These are phyloP conservation scores for Strobilomyces echinocephalus DNA, from an alignment of 768 basidiomycete species.

Conservation along the genomic window DNA sequence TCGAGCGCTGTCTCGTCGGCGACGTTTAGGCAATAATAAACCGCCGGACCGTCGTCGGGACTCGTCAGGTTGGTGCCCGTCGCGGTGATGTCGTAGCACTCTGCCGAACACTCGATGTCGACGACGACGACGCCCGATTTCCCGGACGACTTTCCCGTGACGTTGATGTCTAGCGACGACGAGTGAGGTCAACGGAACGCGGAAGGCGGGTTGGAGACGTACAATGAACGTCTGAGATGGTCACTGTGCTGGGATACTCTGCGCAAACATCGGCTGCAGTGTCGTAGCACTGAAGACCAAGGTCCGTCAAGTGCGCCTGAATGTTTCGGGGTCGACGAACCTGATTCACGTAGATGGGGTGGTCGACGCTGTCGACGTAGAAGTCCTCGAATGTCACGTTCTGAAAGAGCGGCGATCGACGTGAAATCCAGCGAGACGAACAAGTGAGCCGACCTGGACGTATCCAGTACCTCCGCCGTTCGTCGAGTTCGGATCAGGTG, in stretches of 20 bases:
- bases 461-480: conserved; percentile 42
- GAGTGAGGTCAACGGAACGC: not conserved
- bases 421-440: not conserved
- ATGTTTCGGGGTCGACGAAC: conserved; percentile 6
- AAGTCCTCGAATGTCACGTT: conserved; percentile 25
- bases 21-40: conserved; percentile 37
- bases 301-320: not conserved
- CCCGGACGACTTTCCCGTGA: conserved; percentile 42
- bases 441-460: conserved; percentile 29
- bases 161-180: conserved; percentile 30
- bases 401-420: not conserved
- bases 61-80: conserved; percentile 20
- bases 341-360: conserved; percentile 39
- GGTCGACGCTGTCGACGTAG: conserved; percentile 36
- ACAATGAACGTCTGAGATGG: conserved; percentile 43
- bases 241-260: conserved; percentile 34
- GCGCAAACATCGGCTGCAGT: conserved; percentile 33
- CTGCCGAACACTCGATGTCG: conserved; percentile 38
- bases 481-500: conserved; percentile 34
- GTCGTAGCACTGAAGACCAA: conserved; percentile 32
- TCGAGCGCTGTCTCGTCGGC: conserved; percentile 28
- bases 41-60: conserved; percentile 29
- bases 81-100: conserved; percentile 37
- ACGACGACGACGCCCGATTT: conserved; percentile 36
- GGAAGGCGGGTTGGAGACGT: not conserved